A percentile compares a stretch with the other conserved stretches of the same genome.
These are phyloP conservation scores for Tephrocybe sp. DNA, from an alignment of 768 basidiomycete species.

Conservation along the genomic window DNA sequence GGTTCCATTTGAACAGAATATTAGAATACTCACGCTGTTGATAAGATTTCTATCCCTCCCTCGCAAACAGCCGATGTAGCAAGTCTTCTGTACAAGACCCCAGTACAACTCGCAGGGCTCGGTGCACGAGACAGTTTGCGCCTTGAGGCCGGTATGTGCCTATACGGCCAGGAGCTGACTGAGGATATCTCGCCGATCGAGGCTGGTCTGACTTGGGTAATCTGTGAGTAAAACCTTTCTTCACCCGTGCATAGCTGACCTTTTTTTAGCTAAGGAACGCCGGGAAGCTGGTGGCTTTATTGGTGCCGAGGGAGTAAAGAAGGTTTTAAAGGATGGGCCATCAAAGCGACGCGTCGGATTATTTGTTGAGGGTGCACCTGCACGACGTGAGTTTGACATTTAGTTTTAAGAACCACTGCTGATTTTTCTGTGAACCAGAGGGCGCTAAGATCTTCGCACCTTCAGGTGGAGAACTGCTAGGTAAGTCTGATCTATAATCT, in stretches of 20 bases:
- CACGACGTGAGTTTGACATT: conserved; percentile 58
- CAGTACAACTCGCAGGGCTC: conserved; percentile 84
- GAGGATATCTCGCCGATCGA: conserved; percentile 86
- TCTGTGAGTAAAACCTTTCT: conserved; percentile 51
- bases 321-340: conserved; percentile 79
- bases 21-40: not conserved
- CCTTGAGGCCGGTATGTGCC: conserved; percentile 94
- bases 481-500: conserved; percentile 34
- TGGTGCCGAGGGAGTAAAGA: conserved; percentile 69
- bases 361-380: conserved; percentile 80
- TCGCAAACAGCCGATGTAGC: conserved; percentile 71
- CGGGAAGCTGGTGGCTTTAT: conserved; percentile 71
- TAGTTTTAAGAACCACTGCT: not conserved
- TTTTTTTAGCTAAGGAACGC: conserved; percentile 71
- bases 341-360: conserved; percentile 78
- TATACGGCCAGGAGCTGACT: conserved; percentile 93
- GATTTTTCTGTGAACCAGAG: conserved; percentile 39
- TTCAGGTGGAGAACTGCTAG: conserved; percentile 53
- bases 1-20: not conserved
- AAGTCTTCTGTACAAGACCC: conserved; percentile 54
- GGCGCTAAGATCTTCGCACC: conserved; percentile 73
- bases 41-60: conserved; percentile 86
- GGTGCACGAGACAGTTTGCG: conserved; percentile 93
- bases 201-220: conserved; percentile 90
- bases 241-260: not conserved